Percentiles rank a stretch among this genome's conserved stretches.
phyloP scores from a whole-genome alignment of 345 rosid genomes.

The Garcia nutans region DNA sequence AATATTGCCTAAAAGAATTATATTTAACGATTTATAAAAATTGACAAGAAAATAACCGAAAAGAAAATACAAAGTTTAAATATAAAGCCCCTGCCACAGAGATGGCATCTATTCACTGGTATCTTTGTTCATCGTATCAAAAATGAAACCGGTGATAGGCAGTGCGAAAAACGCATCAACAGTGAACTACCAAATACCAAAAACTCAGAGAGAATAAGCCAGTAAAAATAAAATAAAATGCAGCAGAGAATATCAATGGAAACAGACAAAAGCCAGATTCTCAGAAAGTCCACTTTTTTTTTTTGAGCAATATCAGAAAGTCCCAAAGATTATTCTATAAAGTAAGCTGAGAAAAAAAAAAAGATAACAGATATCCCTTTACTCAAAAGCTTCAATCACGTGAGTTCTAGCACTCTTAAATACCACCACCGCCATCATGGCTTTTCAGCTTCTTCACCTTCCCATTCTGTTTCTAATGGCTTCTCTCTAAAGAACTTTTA shows the following conservation, averaged over 20 bases:
- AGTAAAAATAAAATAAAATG: neutral
- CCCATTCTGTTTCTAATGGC: constrained; percentile 10
- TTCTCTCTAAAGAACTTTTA: neutral
- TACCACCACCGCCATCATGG: constrained; percentile 32
- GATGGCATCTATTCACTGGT: too few species aligned
- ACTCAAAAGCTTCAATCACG: constrained; percentile 43
- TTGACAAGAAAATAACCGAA: too few species aligned
- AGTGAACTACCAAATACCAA: too few species aligned
- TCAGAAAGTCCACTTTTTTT: constrained; percentile 10
- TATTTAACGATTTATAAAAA: too few species aligned
- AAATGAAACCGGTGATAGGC: too few species aligned
- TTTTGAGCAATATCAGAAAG: neutral
- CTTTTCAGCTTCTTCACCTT: constrained; percentile 32
- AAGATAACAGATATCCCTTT: constrained; percentile 26
- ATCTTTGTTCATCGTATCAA: too few species aligned
- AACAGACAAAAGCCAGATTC: constrained; percentile 31
- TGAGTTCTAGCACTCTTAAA: constrained; percentile 21
- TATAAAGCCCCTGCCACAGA: too few species aligned
- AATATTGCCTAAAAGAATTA: too few species aligned
- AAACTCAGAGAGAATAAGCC: too few species aligned
- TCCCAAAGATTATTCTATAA: neutral
- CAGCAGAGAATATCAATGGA: neutral
- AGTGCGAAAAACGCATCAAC: neutral
- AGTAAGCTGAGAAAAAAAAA: neutral
- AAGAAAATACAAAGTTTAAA: too few species aligned